phyloP scores from a whole-genome alignment of 2,329 filamentous ascomycete species.

The Fusarium napiforme region DNA sequence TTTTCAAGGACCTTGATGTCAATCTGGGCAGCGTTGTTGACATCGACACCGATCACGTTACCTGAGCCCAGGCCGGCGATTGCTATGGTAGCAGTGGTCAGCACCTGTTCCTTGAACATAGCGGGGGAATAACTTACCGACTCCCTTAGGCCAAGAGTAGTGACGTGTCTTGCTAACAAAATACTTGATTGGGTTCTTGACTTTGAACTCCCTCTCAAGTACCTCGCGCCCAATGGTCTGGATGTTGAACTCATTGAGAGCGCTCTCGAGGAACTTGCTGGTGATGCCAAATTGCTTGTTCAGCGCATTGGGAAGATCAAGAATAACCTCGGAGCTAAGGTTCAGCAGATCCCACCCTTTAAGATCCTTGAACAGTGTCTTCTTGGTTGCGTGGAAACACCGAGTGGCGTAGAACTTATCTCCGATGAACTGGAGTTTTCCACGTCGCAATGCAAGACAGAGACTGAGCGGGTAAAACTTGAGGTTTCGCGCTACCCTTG shows the following conservation, averaged over 20 bases:
- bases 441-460: conserved; percentile 47
- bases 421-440: conserved; percentile 50
- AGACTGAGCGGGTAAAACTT: conserved; percentile 60
- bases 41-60: conserved; percentile 53
- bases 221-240: conserved; percentile 54
- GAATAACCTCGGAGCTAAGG: conserved; percentile 51
- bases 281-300: conserved; percentile 54
- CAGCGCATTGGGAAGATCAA: conserved; percentile 54
- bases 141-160: conserved; percentile 62
- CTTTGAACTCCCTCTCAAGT: conserved; percentile 50
- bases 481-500: conserved; percentile 54
- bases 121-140: conserved; percentile 47
- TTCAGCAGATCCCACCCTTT: conserved; percentile 59
- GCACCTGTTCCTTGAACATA: accelerated
- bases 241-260: conserved; percentile 45
- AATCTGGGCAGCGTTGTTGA: conserved; percentile 54
- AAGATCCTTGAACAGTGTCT: conserved; percentile 50
- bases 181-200: conserved; percentile 49
- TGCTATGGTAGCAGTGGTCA: conserved; percentile 39
- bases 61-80: conserved; percentile 57
- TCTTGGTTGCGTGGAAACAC: conserved; percentile 45
- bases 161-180: conserved; percentile 56
- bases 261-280: conserved; percentile 47
- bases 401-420: conserved; percentile 54
- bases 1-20: conserved; percentile 49